Percentiles rank a stretch among this genome's conserved stretches.
These are phyloP conservation scores for Fraxinus angustifolia DNA, from an alignment of 305 asterid species.

Conservation along the genomic window DNA sequence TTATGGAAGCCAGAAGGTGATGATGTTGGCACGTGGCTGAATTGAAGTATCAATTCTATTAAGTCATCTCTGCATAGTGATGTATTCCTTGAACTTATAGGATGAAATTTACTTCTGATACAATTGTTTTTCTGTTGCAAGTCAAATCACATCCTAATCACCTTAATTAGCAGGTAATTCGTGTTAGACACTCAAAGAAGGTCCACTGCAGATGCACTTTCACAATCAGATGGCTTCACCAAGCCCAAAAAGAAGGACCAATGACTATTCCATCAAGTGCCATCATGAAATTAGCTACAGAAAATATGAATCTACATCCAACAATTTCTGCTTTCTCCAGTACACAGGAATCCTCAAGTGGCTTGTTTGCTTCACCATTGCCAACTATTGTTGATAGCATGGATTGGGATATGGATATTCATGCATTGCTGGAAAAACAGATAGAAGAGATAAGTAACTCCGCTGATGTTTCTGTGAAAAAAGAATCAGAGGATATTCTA, in stretches of 20 bases:
- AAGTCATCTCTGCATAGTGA: not conserved
- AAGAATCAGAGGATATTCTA: slow-evolving; percentile 11
- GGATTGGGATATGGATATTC: slow-evolving; percentile 21
- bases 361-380: slow-evolving; percentile 24
- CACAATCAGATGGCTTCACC: slow-evolving; percentile 51
- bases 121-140: not conserved
- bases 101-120: not conserved
- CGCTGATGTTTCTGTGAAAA: slow-evolving; percentile 27
- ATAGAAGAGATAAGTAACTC: slow-evolving; percentile 42
- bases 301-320: slow-evolving; percentile 46
- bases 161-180: slow-evolving; percentile 37
- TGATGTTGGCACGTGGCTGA: not conserved
- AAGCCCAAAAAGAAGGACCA: slow-evolving; percentile 29
- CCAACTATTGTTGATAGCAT: slow-evolving; percentile 8
- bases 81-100: not conserved
- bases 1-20: not conserved
- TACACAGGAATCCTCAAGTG: slow-evolving; percentile 29
- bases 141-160: slow-evolving; percentile 16
- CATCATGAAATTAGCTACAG: slow-evolving; percentile 47
- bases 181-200: slow-evolving; percentile 57
- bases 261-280: slow-evolving; percentile 41
- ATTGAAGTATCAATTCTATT: not conserved
- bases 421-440: slow-evolving; percentile 48
- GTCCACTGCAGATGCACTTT: slow-evolving; percentile 59
- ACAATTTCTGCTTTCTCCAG: slow-evolving; percentile 50